Evolutionary conservation across 306 rosid species (phyloP).

Genomic region (Coriaria nepalensis): DNA sequence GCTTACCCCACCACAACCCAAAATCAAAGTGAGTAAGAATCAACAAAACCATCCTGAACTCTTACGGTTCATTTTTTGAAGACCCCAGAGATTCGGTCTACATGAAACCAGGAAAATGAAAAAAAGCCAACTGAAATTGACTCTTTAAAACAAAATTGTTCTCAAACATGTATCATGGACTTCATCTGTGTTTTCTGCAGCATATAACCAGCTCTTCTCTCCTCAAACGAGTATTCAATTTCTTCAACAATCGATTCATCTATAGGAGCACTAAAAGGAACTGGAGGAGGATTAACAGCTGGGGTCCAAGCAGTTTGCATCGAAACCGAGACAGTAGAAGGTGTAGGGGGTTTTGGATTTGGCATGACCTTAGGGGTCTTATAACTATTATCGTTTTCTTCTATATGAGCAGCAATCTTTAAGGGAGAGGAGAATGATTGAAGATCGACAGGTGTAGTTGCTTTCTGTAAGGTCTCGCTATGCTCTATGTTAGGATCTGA

Average conservation of each 20-base stretch:
- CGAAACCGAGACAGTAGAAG: conserved; percentile 27
- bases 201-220: conserved; percentile 36
- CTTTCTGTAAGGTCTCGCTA: not conserved
- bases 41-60: no score
- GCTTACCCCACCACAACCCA: no score
- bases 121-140: no score
- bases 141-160: no score
- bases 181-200: conserved; percentile 12
- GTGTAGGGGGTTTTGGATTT: conserved; percentile 35
- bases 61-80: no score
- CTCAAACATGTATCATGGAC: conserved; percentile 11
- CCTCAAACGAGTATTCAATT: conserved; percentile 52
- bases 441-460: conserved; percentile 8
- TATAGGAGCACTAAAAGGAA: conserved; percentile 7
- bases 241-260: conserved; percentile 13
- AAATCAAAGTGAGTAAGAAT: no score
- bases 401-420: conserved; percentile 14
- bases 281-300: conserved; percentile 25
- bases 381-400: conserved; percentile 30
- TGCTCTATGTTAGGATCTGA: conserved; percentile 15
- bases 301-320: conserved; percentile 42
- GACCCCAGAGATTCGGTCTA: no score
- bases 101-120: no score
- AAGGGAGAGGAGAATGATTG: conserved; percentile 32
- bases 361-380: conserved; percentile 36